phyloP scores from a whole-genome alignment of 108 stramenopile genomes.

The Cyclotella kingstonii region DNA sequence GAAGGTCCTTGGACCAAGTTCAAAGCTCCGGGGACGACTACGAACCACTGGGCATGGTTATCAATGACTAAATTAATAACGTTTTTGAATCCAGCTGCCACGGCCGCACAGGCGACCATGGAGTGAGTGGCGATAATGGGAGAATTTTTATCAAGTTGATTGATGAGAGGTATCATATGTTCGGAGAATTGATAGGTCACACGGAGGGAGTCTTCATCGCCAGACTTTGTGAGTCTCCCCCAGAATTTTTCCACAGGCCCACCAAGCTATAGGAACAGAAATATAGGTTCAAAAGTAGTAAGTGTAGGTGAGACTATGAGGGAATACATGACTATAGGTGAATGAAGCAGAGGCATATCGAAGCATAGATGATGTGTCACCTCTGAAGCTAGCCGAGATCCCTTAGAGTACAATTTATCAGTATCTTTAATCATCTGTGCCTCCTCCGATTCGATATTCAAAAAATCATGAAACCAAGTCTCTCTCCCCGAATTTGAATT shows the following conservation, averaged over 20 bases:
- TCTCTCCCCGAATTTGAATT: constrained; percentile 20
- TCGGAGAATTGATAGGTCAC: constrained; percentile 74
- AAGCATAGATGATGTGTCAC: constrained; percentile 2
- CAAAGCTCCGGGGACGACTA: constrained; percentile 81
- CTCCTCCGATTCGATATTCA: constrained; percentile 86
- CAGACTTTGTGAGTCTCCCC: constrained; percentile 76
- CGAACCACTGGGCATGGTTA: constrained; percentile 91
- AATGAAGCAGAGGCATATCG: not conserved
- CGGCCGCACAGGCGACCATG: constrained; percentile 78
- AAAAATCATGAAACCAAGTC: constrained; percentile 88
- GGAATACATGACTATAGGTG: constrained; percentile 2
- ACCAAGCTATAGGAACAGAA: constrained; percentile 41
- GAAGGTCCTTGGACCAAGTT: constrained; percentile 88
- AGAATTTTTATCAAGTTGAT: constrained; percentile 71
- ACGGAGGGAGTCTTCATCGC: constrained; percentile 87
- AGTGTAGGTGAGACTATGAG: not conserved
- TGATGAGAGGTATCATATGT: constrained; percentile 76
- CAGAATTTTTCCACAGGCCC: constrained; percentile 77
- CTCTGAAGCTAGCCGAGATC: constrained; percentile 79
- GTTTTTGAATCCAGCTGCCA: constrained; percentile 86
- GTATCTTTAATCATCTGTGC: constrained; percentile 76
- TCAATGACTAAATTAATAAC: constrained; percentile 91
- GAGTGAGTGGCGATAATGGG: constrained; percentile 90
- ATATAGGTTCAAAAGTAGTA: not conserved
- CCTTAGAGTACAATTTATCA: constrained; percentile 79